Base-by-base conservation (phyloP, 2,329 filamentous ascomycete species). In the Endoconidiophora laricicola region DNA sequence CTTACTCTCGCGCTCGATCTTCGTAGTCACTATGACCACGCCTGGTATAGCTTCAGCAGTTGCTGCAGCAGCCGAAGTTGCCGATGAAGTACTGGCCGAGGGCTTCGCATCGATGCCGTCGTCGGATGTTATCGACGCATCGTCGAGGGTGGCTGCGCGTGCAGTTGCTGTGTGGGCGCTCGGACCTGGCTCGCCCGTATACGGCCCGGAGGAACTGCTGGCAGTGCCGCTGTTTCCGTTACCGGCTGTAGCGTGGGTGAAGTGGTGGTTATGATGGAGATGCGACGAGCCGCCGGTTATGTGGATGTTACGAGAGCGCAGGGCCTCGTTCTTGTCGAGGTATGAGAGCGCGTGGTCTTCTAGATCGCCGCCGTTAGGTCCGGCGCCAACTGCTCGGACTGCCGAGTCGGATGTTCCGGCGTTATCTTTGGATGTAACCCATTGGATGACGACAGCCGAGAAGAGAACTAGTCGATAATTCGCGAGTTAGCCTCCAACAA, bases 361-460 rank as follows among this genome's bases (percentile, higher is more conserved):
- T 12, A 20, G 42, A 9, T 45, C 46, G 40, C 44, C 29, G 47
- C 20, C 46, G 26, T 40, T 50, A 37, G 39, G 44, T 23, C 39
- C 55, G 45, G 38, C 45, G 33, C 33, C 36, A 38, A 26, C 54
- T 38, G 29, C 50, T 22, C 24, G 53, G 40, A 39, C 56, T 37
- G 44, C 48, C 18, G 51, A 58, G 53, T 54, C 60, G 14, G 59
- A 57, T 10, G 59, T 63, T 41, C 60, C 63, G n/a, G 62, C 61
- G 49, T 63, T 68, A 57, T 72, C 69, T 43, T 60, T 64, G 12
- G 66, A 69, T 0, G 69, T 72, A 40, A 78, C 69, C 76, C 76
- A 80, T 55, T 79, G 76, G 40, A 80, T 68, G n/a, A 80, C 71
- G 3, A 76, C 57, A 18, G 73, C 71, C 12, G 71, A 76, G 60